These are phyloP conservation scores for Populus hybrid DNA, from an alignment of 441 rosid species.

Conservation along the genomic window DNA sequence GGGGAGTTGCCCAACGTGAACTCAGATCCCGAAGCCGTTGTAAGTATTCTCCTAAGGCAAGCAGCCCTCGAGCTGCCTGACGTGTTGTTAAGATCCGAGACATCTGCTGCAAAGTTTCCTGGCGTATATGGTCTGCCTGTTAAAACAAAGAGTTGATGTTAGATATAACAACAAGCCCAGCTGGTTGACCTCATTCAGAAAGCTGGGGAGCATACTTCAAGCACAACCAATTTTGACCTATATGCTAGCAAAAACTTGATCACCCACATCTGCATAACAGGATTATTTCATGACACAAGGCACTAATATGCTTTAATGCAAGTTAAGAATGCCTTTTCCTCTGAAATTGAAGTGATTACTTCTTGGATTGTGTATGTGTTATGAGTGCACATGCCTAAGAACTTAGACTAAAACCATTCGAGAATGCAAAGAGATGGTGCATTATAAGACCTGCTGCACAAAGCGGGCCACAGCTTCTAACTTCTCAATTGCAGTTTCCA, in stretches of 20 bases:
- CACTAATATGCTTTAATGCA: not conserved
- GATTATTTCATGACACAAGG: not conserved
- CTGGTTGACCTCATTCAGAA: not conserved
- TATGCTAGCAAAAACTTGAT: not conserved
- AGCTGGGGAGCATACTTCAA: not conserved
- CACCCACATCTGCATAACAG: not conserved
- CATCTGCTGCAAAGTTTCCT: conserved; percentile 86
- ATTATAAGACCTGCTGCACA: conserved; percentile 61
- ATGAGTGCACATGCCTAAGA: not conserved
- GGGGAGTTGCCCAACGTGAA: conserved; percentile 66
- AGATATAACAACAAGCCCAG: not conserved
- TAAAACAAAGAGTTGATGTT: not conserved
- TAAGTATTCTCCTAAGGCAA: conserved; percentile 91
- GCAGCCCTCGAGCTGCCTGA: conserved; percentile 83
- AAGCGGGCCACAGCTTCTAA: conserved; percentile 69
- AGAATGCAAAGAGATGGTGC: conserved; percentile 12
- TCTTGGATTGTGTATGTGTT: not conserved
- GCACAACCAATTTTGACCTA: not conserved
- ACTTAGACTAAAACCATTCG: conserved; percentile 1
- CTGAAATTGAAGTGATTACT: not conserved
- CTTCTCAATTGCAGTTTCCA: conserved; percentile 69
- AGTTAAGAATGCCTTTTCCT: not conserved
- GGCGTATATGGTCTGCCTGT: conserved; percentile 93
- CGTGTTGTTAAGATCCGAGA: conserved; percentile 60
- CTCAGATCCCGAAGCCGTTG: conserved; percentile 79